Base-by-base conservation (phyloP, 345 rosid species). In the Populus ilicifolia region DNA sequence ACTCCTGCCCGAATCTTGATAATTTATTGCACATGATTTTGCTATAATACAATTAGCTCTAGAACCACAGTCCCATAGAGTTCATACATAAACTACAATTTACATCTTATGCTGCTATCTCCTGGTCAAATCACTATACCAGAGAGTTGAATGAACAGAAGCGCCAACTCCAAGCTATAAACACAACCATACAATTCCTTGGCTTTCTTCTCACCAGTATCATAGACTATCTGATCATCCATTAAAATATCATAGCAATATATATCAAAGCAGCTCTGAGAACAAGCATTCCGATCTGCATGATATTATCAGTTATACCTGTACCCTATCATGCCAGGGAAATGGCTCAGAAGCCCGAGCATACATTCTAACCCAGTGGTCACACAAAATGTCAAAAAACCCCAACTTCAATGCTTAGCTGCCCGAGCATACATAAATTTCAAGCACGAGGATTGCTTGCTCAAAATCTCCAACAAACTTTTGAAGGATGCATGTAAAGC, bases 271-370 rank as follows among this genome's bases (percentile, higher is more conserved):
- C 35, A 70, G 69, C 41, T 62, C 16, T 18, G 62, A 52, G 36
- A 9, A 75, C 74, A 67, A 35, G 64, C 39, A 46, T 29, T 36
- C 69, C 48, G 38, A 33, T 72, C 7, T 63, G 52, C 41, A 39
- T 63, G 29, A 17, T 66, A 33, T 80, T 69, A 50, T 59, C 13
- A 6, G 9, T 44, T 69, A 61, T 56, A 43, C 74, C 75, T 75
- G 77, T 82, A 80, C 80, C 78, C 72, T 75, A 59, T 80, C 78
- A 67, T 63, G 78, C 83, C 77, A 54, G 16, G 29, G 64, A 48
- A 75, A 64, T 65, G 67, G 67, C 73, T 21, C 69, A 41, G 52
- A 72, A 81, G 23, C 59, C 2, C 64, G 69, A 30, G 43, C 23
- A 23, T 33, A 54, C 61, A 36, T 21, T 44, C 21, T 1, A 30